Percentiles rank a stretch among this genome's conserved stretches.
Conservation (phyloP, 345 rosid species). For the Syzygium oleosum region DNA sequence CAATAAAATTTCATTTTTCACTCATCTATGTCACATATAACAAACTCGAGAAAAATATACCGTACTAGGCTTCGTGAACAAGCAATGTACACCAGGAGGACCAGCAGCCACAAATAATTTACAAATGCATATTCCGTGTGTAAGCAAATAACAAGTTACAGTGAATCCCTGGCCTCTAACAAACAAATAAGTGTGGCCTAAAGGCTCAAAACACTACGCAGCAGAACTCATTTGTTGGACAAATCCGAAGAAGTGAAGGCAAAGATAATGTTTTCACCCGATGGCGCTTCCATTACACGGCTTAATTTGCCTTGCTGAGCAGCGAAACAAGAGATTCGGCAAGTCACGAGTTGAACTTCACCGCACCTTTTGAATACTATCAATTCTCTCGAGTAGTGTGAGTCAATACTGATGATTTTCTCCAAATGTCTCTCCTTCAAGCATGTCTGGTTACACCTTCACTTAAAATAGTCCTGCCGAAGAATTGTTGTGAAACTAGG, state of each 20-base stretch:
- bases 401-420: neutral
- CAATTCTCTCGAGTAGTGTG: neutral
- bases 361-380: neutral
- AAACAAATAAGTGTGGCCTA: neutral
- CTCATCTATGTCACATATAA: neutral
- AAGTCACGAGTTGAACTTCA: neutral
- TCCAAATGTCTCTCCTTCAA: neutral
- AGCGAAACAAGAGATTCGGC: neutral
- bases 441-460: neutral
- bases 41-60: neutral
- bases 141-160: neutral
- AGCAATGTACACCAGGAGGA: neutral
- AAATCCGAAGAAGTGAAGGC: neutral
- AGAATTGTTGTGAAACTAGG: conserved; percentile 32
- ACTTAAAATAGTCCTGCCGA: conserved; percentile 55
- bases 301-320: neutral
- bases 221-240: neutral
- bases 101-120: neutral
- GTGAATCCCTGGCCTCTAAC: neutral
- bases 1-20: neutral
- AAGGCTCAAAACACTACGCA: neutral
- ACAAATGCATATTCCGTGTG: neutral
- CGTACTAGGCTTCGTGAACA: too few species aligned
- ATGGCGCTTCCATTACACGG: neutral
- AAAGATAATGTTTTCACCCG: neutral